Evolutionary conservation across 1,284 basidiomycete genomes (phyloP).

Genomic region (Blastosporella zonata): DNA sequence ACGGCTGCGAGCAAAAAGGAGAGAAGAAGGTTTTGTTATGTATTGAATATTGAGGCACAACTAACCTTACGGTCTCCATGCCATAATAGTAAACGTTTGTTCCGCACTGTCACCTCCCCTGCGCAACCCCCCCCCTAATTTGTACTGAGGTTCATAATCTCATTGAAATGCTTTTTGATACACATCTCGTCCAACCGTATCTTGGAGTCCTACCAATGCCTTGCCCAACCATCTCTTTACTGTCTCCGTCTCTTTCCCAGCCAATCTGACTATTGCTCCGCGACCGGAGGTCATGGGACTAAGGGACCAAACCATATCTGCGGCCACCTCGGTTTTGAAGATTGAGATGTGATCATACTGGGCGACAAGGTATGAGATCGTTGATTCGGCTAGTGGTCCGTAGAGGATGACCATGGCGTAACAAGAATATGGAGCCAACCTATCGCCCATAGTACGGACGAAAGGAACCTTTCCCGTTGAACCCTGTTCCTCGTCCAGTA

Average conservation of each 20-base stretch:
- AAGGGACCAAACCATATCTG: slow-evolving; percentile 77
- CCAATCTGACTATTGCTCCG: slow-evolving; percentile 63
- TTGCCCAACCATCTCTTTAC: slow-evolving; percentile 69
- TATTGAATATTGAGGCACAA: neutral
- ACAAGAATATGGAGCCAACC: slow-evolving; percentile 75
- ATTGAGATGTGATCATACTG: slow-evolving; percentile 60
- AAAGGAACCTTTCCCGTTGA: slow-evolving; percentile 26
- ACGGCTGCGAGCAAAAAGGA: neutral
- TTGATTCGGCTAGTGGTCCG: slow-evolving; percentile 52
- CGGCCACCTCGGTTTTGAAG: slow-evolving; percentile 51
- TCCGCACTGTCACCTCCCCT: neutral
- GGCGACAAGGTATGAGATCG: slow-evolving; percentile 44
- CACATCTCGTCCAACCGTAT: slow-evolving; percentile 58
- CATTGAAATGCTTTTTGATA: slow-evolving; percentile 62
- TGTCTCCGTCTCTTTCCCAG: slow-evolving; percentile 68
- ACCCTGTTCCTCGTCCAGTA: slow-evolving; percentile 55
- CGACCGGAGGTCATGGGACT: slow-evolving; percentile 44
- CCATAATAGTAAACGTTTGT: neutral
- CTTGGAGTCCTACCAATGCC: slow-evolving; percentile 48
- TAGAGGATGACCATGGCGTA: slow-evolving; percentile 80
- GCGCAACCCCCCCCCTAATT: neutral
- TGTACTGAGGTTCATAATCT: slow-evolving; percentile 5
- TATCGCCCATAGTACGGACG: slow-evolving; percentile 53
- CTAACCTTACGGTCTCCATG: neutral
- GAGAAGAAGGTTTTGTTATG: neutral